Evolutionary conservation across 345 rosid species (phyloP), one percentile per base, ranked within the genome.

Genomic region (Gossypium herbaceum): DNA sequence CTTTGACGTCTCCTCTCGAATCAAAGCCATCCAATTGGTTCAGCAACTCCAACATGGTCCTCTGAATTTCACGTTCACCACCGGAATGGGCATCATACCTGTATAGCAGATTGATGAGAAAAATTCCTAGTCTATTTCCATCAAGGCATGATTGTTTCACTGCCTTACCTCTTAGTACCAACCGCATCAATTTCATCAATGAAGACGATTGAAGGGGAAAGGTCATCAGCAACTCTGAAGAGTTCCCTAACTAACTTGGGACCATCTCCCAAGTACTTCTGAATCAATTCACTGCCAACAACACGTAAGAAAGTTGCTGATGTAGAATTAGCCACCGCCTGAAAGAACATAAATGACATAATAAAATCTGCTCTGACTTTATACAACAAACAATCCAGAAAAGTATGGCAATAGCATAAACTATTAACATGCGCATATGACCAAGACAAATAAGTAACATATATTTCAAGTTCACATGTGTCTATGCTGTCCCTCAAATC

Each of bases 241-340:
- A 96, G 98, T 78, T 96, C 99, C 72, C 99, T 89, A 78, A 93
- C 98, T 71, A 93, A 82, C 81, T 96, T 96, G 22, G 99, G 98
- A 66, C 97, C 98, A 68, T 96, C 99, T 81, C 97, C 98, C 82
- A 96, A 75, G 84, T 96, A 93, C 82, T 96, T 96, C 68, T 96
- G 99, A 81, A 96, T 93, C 69, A 96, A 82, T 76, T 96, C 99
- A 86, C 95, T 90, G 47, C 99, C 99, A 79, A 96, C 97, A 76
- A 96, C 97, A 67, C 97, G 94, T 77, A 96, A 86, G 85, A 96
- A 96, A n/a, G 98, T 93, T 25, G 99, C 97, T 52, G 99, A 92
- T 69, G 99, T 96, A 66, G 99, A 96, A 78, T 96, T 92, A 9
- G 97, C 97, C 79, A 96, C 98, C 0, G 98, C 99, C 99, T 96